These are phyloP conservation scores for Leccinum boreale DNA, from an alignment of 768 basidiomycete genomes.

Conservation along the genomic window DNA sequence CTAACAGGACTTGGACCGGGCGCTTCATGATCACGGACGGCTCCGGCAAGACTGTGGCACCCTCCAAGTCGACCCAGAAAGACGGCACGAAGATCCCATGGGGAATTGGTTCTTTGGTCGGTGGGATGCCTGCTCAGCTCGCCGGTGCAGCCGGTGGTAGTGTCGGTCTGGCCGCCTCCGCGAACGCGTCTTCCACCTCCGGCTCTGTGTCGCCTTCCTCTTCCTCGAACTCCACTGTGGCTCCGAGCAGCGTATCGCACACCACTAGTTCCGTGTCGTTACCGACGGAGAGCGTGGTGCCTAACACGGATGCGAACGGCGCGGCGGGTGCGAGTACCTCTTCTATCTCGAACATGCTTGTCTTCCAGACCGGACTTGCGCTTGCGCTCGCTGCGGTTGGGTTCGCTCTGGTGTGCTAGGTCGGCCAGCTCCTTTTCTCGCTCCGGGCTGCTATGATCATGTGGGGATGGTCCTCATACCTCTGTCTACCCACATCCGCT, in stretches of 20 bases:
- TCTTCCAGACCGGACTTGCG: slow-evolving; percentile 15
- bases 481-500: not conserved
- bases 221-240: not conserved
- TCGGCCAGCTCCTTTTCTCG: not conserved
- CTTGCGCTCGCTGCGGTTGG: slow-evolving; percentile 21
- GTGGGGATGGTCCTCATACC: not conserved
- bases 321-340: not conserved
- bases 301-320: slow-evolving; percentile 2
- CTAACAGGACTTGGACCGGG: slow-evolving; percentile 59
- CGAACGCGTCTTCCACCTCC: not conserved
- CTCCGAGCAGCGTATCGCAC: not conserved
- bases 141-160: not conserved
- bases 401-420: slow-evolving; percentile 18
- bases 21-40: slow-evolving; percentile 70
- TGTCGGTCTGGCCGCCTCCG: slow-evolving; percentile 16
- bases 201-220: not conserved
- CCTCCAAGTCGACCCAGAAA: slow-evolving; percentile 54
- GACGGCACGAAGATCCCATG: slow-evolving; percentile 51
- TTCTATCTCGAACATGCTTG: slow-evolving; percentile 1
- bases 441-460: not conserved
- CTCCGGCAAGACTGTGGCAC: slow-evolving; percentile 42
- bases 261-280: not conserved
- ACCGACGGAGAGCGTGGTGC: not conserved
- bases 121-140: slow-evolving; percentile 38
- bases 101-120: slow-evolving; percentile 58